These are phyloP conservation scores for Mycena filopes DNA, from an alignment of 768 basidiomycete species.

Conservation along the genomic window DNA sequence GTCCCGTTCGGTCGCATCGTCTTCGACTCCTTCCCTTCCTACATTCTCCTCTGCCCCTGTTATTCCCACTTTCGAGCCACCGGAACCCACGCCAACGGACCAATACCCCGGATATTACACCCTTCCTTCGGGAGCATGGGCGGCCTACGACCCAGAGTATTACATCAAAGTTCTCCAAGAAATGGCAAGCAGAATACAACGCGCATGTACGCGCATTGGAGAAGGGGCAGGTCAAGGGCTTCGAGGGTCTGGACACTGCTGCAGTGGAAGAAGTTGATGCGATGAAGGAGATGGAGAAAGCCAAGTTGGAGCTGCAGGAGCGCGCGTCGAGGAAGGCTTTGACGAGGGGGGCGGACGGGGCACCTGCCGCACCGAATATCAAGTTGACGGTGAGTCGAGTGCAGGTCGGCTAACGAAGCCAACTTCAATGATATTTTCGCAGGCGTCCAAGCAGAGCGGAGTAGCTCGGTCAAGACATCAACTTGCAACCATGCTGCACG, in stretches of 20 bases:
- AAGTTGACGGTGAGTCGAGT: conserved; percentile 76
- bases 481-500: conserved; percentile 80
- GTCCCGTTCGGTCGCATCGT: conserved; percentile 36
- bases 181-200: conserved; percentile 81
- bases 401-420: background rate
- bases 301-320: conserved; percentile 78
- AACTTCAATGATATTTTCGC: conserved; percentile 15
- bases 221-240: conserved; percentile 73
- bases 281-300: conserved; percentile 79
- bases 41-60: conserved; percentile 74
- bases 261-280: conserved; percentile 74
- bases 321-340: conserved; percentile 81
- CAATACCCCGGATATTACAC: conserved; percentile 91
- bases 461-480: conserved; percentile 82
- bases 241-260: conserved; percentile 69
- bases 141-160: conserved; percentile 75
- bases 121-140: conserved; percentile 84
- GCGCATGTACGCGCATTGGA: conserved; percentile 78
- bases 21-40: conserved; percentile 40
- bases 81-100: conserved; percentile 79
- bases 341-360: conserved; percentile 66
- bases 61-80: conserved; percentile 74
- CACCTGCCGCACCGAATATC: conserved; percentile 79
- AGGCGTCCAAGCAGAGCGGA: conserved; percentile 78
- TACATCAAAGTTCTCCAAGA: conserved; percentile 74